Evolutionary conservation across 306 rosid species (phyloP).

Genomic region (Malus sieversii): DNA sequence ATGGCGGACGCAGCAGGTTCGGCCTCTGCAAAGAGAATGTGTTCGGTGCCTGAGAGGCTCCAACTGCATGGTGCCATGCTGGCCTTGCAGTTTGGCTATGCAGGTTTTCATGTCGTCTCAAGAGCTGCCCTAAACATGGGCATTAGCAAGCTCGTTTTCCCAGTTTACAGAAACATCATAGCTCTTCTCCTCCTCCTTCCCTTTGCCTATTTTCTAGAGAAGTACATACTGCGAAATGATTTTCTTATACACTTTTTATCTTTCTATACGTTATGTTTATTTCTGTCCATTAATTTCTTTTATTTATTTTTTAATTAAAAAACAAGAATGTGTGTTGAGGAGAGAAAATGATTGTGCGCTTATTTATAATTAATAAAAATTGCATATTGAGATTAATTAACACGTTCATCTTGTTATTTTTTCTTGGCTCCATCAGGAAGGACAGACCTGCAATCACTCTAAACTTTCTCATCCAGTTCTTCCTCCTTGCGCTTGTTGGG

Average conservation of each 20-base stretch:
- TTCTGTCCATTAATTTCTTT: background rate
- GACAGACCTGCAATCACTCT: constrained; percentile 79
- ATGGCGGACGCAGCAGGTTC: constrained; percentile 64
- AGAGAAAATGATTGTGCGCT: background rate
- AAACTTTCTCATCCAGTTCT: constrained; percentile 67
- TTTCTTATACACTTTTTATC: no score
- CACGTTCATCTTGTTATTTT: background rate
- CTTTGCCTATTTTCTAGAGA: constrained; percentile 84
- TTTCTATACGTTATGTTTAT: no score
- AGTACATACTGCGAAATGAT: constrained; percentile 24
- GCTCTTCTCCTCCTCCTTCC: constrained; percentile 84
- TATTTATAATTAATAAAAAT: no score
- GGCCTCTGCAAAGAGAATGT: constrained; percentile 41
- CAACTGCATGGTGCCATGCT: constrained; percentile 97
- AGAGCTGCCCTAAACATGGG: constrained; percentile 99
- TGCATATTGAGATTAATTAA: background rate
- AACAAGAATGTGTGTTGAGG: background rate
- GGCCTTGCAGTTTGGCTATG: constrained; percentile 92
- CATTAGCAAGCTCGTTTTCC: constrained; percentile 85
- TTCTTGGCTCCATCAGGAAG: constrained; percentile 40
- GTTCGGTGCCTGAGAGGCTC: constrained; percentile 61
- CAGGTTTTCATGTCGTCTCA: constrained; percentile 93
- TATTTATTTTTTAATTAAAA: no score
- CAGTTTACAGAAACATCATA: constrained; percentile 79
- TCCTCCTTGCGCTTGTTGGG: constrained; percentile 90